These are phyloP conservation scores for Fusarium praegraminearum DNA, from an alignment of 2,329 filamentous ascomycete genomes.

Conservation along the genomic window DNA sequence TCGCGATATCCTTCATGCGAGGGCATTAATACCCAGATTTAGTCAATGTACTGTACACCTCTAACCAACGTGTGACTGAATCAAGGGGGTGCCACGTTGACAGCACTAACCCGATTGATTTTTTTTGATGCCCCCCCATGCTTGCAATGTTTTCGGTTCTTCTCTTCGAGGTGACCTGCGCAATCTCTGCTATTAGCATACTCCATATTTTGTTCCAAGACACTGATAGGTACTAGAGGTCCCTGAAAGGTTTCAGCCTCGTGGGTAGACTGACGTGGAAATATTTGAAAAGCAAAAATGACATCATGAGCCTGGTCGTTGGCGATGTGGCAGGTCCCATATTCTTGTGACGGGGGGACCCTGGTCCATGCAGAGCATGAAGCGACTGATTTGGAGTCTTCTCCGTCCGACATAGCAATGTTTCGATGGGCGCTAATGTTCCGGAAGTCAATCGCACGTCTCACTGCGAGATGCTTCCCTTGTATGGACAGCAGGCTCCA, in stretches of 20 bases:
- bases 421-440: conserved; percentile 30
- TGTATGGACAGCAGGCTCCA: conserved; percentile 4
- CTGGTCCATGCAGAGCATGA: conserved; percentile 20
- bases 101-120: conserved; percentile 31
- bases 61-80: conserved; percentile 29
- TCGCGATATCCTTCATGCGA: conserved; percentile 31
- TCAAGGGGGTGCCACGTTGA: conserved; percentile 44
- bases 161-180: conserved; percentile 11
- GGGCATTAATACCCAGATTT: conserved; percentile 25
- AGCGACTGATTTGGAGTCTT: conserved; percentile 27
- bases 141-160: conserved; percentile 17
- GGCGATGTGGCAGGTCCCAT: conserved; percentile 29
- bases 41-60: conserved; percentile 29
- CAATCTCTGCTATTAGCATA: conserved; percentile 15
- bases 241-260: conserved; percentile 44
- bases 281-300: conserved; percentile 36
- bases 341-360: conserved; percentile 26
- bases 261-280: conserved; percentile 45
- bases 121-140: conserved; percentile 12
- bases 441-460: conserved; percentile 19
- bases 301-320: conserved; percentile 38
- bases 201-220: conserved; percentile 20
- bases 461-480: conserved; percentile 9
- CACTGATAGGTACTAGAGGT: conserved; percentile 8
- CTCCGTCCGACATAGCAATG: conserved; percentile 18